Conservation (phyloP, 257 asterid genomes). For the Cynanchum wilfordii region DNA sequence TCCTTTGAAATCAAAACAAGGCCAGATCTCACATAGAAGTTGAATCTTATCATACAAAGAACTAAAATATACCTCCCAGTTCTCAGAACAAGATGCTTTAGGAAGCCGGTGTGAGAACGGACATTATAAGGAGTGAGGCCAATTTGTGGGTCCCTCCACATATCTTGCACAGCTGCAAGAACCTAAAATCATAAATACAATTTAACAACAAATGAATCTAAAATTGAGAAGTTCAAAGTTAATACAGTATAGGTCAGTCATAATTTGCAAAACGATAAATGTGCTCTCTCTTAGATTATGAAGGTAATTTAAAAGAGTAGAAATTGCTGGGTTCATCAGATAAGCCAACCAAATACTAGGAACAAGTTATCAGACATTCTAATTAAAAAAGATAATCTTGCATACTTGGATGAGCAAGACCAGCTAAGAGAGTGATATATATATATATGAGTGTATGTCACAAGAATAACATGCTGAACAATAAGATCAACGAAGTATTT, state of each 20-base stretch:
- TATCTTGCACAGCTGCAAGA: conserved; percentile 83
- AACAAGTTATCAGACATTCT: neutral
- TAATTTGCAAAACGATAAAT: neutral
- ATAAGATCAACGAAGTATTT: neutral
- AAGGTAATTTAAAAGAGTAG: neutral
- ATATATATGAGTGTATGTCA: neutral
- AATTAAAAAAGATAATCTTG: neutral
- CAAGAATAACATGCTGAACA: conserved; percentile 3
- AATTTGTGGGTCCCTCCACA: conserved; percentile 71
- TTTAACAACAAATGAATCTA: conserved; percentile 23
- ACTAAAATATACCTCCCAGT: conserved; percentile 63
- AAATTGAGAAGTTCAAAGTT: neutral
- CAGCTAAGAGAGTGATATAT: neutral
- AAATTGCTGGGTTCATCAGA: neutral
- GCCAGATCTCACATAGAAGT: conserved; percentile 2
- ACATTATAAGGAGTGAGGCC: conserved; percentile 75
- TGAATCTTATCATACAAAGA: neutral
- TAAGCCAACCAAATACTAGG: neutral
- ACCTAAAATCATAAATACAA: conserved; percentile 58
- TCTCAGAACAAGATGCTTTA: conserved; percentile 94
- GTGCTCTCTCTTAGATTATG: neutral
- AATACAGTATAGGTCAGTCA: neutral
- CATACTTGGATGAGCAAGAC: neutral
- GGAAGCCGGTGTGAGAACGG: conserved; percentile 80
- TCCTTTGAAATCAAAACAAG: neutral